Evolutionary conservation across 257 asterid species (phyloP).

Genomic region (Solanum habrochaites): DNA sequence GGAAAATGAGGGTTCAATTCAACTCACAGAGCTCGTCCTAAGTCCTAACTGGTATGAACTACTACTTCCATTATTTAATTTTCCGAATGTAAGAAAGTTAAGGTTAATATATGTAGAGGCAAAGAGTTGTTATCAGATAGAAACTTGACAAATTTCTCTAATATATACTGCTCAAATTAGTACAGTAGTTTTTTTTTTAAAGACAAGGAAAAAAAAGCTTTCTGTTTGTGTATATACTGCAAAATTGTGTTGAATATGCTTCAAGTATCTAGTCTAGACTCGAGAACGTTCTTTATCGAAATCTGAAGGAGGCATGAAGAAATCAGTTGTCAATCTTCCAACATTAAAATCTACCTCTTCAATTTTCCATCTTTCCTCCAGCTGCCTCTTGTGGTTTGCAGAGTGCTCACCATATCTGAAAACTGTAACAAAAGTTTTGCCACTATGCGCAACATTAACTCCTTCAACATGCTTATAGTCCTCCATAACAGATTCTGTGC

Average conservation of each 20-base stretch:
- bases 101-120: neutral
- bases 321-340: conserved; percentile 46
- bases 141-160: neutral
- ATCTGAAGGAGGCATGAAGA: conserved; percentile 80
- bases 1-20: neutral
- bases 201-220: neutral
- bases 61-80: neutral
- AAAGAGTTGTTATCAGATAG: neutral
- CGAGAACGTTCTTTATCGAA: conserved; percentile 6
- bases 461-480: conserved; percentile 81
- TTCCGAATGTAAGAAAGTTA: neutral
- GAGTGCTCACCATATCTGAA: conserved; percentile 87
- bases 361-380: conserved; percentile 70
- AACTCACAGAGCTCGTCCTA: neutral
- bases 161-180: neutral
- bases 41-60: neutral
- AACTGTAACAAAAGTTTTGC: conserved; percentile 62
- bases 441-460: conserved; percentile 72
- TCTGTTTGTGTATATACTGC: neutral
- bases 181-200: neutral
- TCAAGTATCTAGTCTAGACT: neutral
- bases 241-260: neutral
- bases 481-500: conserved; percentile 73
- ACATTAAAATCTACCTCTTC: conserved; percentile 81
- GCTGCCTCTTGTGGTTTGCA: conserved; percentile 78